Evolutionary conservation across 805 yeast species (phyloP).

Genomic region (Candida easanensis): DNA sequence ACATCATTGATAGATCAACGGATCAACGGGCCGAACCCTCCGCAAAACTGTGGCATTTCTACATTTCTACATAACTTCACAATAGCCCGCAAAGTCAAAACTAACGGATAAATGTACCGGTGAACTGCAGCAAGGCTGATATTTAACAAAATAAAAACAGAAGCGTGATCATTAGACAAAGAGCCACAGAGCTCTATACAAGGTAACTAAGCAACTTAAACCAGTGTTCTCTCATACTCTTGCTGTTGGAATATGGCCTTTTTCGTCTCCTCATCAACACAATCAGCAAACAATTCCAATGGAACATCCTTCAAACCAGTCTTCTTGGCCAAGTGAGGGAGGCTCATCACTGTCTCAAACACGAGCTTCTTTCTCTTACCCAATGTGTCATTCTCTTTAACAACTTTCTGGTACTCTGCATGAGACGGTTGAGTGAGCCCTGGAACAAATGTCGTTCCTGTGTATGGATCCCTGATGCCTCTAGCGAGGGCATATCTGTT

Average conservation of each 20-base stretch:
- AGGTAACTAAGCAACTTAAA: constrained; percentile 2
- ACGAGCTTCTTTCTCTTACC: constrained; percentile 31
- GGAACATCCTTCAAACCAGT: constrained; percentile 70
- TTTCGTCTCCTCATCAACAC: constrained; percentile 54
- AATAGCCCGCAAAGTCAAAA: too few species aligned
- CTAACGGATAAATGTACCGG: too few species aligned
- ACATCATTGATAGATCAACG: too few species aligned
- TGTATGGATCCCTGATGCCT: constrained; percentile 76
- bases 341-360: constrained; percentile 45
- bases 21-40: too few species aligned
- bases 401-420: constrained; percentile 22
- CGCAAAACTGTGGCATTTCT: too few species aligned
- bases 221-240: constrained; percentile 19
- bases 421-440: constrained; percentile 64
- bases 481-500: constrained; percentile 53
- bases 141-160: too few species aligned
- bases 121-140: too few species aligned
- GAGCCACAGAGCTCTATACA: too few species aligned
- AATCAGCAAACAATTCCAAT: constrained; percentile 51
- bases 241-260: constrained; percentile 64
- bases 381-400: constrained; percentile 29
- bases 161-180: too few species aligned
- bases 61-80: too few species aligned
- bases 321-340: constrained; percentile 45
- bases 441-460: constrained; percentile 80